Evolutionary conservation across 495 filamentous ascomycete genomes (phyloP).

Genomic region (Podospora sp.): DNA sequence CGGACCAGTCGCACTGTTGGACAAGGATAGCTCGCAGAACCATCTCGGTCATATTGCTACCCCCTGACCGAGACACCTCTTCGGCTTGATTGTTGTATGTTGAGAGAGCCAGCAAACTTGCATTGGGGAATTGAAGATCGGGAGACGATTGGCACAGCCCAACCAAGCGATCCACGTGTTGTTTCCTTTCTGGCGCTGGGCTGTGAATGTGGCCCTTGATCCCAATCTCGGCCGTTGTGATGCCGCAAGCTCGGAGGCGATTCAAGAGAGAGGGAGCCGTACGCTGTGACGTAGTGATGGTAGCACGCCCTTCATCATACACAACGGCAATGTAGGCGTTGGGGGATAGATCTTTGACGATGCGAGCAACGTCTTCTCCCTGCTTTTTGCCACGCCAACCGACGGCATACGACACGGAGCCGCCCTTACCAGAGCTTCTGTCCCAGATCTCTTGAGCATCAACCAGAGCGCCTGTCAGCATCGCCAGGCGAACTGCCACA

Average conservation of each 20-base stretch:
- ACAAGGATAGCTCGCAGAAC: conserved; percentile 46
- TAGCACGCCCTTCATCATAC: conserved; percentile 46
- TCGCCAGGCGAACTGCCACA: conserved; percentile 2
- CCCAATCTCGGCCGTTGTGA: conserved; percentile 36
- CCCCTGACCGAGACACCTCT: conserved; percentile 27
- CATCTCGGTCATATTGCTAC: conserved; percentile 35
- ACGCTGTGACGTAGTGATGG: conserved; percentile 36
- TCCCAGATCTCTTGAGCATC: background rate
- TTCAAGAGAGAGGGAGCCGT: conserved; percentile 31
- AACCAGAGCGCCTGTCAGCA: conserved; percentile 26
- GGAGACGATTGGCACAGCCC: conserved; percentile 28
- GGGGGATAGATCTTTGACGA: background rate
- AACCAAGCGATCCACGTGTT: no score
- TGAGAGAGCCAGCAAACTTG: no score
- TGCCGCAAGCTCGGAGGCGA: conserved; percentile 40
- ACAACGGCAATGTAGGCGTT: conserved; percentile 50
- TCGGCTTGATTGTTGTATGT: no score
- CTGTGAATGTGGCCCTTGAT: conserved; percentile 47
- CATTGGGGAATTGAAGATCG: conserved; percentile 44
- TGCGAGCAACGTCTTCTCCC: no score
- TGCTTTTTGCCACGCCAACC: no score
- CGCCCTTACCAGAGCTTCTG: background rate
- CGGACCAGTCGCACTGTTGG: conserved; percentile 48
- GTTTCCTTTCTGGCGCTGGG: no score
- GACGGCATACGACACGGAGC: no score